Evolutionary conservation across 106 monocot species (phyloP), one percentile per base, ranked within the genome.

Genomic region (Dioscorea dumetorum): DNA sequence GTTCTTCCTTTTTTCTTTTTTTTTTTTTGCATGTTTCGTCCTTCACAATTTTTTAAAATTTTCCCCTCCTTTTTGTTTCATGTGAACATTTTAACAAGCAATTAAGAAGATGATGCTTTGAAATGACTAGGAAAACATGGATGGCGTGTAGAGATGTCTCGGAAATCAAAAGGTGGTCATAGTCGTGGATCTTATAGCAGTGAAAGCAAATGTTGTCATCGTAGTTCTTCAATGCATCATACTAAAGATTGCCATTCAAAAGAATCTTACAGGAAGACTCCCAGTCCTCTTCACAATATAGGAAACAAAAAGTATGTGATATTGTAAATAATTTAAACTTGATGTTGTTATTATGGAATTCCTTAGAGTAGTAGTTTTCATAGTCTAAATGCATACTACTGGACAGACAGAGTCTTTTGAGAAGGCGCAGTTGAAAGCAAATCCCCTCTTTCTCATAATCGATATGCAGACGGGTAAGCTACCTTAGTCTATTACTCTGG

Each of bases 111-210:
- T 28, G 28, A 28, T 28, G 28, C 28, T 28, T 28, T 28, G 28
- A 28, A 28, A 28, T 48, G 48, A n/a, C 51, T 31, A 75, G 74
- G 74, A 32, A 75, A 68, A 49, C 67, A 75, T 60, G 74, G 74
- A 14, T 75, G 74, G 74, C 59, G 74, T 18, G 74, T 75, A 32
- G 74, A 67, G 48, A 66, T 75, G 67, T 75, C 74, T 75, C 67
- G 58, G 28, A 75, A 66, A 67, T 75, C 67, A 21, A 48, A 41
- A 11, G 59, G 67, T 58, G 74, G 59, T 35, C 60, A 28, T 14
- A 66, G 66, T 23, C 65, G 60, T 67, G 60, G 48, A 18, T 61
- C 74, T 41, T 28, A 48, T 35, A 48, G 58, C 41, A 50, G 24
- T 60, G 74, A 67, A 68, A 75, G 58, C 41, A 74, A 31, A 60